These are phyloP conservation scores for Erucastrum elatum DNA, from an alignment of 345 rosid genomes.

Conservation along the genomic window DNA sequence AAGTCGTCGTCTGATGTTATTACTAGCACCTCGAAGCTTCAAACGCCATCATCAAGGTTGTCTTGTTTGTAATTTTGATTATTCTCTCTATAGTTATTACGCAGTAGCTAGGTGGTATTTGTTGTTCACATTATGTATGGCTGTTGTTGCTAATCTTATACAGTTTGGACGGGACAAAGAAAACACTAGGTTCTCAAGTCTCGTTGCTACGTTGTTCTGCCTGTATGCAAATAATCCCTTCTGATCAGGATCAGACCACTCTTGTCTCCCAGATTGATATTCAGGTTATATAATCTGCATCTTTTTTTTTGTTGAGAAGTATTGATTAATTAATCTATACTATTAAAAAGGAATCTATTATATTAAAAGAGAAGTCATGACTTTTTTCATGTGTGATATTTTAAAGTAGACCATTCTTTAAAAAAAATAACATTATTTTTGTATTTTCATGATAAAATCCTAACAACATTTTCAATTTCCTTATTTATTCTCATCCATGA, in stretches of 20 bases:
- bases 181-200: neutral
- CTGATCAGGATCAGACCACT: neutral
- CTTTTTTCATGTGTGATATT: no score
- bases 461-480: no score
- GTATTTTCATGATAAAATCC: no score
- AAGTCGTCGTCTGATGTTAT: neutral
- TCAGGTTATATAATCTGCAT: no score
- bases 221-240: neutral
- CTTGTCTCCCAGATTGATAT: neutral
- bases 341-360: no score
- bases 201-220: neutral
- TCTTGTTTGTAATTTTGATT: neutral
- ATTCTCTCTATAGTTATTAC: neutral
- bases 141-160: neutral
- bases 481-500: no score
- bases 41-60: neutral
- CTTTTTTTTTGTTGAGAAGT: no score
- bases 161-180: neutral
- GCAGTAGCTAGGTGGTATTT: neutral
- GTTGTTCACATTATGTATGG: neutral
- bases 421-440: no score
- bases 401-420: no score
- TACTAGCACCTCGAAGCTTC: neutral
- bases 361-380: no score
- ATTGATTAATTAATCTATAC: no score